phyloP scores from a whole-genome alignment of 306 rosid genomes.

The Gastrolobium villosum region DNA sequence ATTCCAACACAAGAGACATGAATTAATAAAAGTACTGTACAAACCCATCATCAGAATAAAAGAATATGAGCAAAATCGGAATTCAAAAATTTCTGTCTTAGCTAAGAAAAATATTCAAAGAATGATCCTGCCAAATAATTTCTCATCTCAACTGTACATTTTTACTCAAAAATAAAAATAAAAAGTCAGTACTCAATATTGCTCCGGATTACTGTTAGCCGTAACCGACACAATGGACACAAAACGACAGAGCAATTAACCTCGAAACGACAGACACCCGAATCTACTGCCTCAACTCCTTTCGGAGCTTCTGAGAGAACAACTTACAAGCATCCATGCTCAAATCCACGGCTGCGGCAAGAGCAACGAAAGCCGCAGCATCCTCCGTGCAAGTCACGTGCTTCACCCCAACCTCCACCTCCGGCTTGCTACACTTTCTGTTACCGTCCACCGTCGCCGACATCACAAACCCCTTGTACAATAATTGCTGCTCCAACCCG shows the following conservation, averaged over 20 bases:
- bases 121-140: conserved; percentile 36
- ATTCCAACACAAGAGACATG: conserved; percentile 41
- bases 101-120: conserved; percentile 6
- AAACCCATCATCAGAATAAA: conserved; percentile 13
- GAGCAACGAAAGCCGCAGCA: conserved; percentile 63
- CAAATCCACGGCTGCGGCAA: conserved; percentile 65
- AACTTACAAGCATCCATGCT: conserved; percentile 62
- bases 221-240: conserved; percentile 20
- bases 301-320: conserved; percentile 60
- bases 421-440: conserved; percentile 51
- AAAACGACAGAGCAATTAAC: conserved; percentile 38
- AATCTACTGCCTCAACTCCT: conserved; percentile 58
- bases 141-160: conserved; percentile 46
- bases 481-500: conserved; percentile 29
- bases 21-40: conserved; percentile 32
- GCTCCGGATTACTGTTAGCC: background rate
- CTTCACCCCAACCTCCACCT: conserved; percentile 61
- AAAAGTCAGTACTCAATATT: background rate
- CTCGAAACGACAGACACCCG: conserved; percentile 36
- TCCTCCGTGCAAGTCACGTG: conserved; percentile 63
- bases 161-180: conserved; percentile 3
- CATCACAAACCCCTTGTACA: conserved; percentile 61
- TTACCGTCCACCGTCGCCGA: conserved; percentile 58
- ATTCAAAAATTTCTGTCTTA: conserved; percentile 18
- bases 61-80: conserved; percentile 41